Evolutionary conservation across 1,284 basidiomycete genomes (phyloP).

Genomic region (Boletus hoseneyae): DNA sequence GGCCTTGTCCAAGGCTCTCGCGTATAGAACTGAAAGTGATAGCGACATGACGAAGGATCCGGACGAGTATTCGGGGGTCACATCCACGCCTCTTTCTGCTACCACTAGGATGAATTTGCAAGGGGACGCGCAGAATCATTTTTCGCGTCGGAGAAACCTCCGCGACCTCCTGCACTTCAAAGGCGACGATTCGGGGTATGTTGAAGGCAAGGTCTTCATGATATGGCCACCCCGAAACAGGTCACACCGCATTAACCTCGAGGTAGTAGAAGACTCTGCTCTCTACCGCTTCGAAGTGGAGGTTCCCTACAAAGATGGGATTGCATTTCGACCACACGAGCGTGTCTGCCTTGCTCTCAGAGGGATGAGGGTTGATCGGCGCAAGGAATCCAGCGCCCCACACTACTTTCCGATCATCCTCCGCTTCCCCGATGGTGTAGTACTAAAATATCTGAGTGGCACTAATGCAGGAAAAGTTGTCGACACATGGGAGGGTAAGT

Average conservation of each 20-base stretch:
- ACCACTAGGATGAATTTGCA: conserved; percentile 15
- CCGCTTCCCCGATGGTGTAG: conserved; percentile 38
- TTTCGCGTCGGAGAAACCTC: conserved; percentile 24
- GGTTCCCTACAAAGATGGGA: conserved; percentile 31
- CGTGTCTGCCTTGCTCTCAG: conserved; percentile 43
- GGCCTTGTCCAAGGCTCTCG: conserved; percentile 40
- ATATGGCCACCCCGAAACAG: conserved; percentile 35
- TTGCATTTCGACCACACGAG: conserved; percentile 37
- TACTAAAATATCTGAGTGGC: conserved; percentile 35
- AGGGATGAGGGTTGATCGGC: conserved; percentile 33
- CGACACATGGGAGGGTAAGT: conserved; percentile 42
- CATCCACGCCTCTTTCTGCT: background rate
- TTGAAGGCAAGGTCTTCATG: conserved; percentile 43
- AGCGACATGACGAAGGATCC: conserved; percentile 32
- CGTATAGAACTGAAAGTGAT: conserved; percentile 43
- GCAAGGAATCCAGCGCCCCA: conserved; percentile 26
- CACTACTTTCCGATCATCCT: conserved; percentile 37
- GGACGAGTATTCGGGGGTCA: conserved; percentile 18
- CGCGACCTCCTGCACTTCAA: conserved; percentile 20
- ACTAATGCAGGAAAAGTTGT: conserved; percentile 27
- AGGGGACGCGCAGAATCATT: conserved; percentile 12
- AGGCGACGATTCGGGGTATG: conserved; percentile 32
- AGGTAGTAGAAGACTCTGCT: conserved; percentile 20
- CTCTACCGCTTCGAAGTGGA: conserved; percentile 37
- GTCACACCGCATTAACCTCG: conserved; percentile 27